phyloP scores from a whole-genome alignment of 2,329 filamentous ascomycete genomes.

The Cadophora gregata region DNA sequence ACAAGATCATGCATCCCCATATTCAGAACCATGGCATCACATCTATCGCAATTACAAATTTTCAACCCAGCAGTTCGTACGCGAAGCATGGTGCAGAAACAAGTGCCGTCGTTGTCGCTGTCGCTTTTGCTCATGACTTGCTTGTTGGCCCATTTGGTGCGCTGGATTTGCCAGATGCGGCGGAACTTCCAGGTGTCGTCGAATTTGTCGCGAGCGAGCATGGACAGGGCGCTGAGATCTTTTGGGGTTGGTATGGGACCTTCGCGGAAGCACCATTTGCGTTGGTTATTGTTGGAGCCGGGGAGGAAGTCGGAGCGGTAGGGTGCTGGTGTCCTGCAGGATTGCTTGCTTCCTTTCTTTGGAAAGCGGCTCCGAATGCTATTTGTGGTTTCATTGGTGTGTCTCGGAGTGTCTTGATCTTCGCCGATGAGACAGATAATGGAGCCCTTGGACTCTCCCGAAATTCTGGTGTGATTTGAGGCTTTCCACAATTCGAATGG shows the following conservation, averaged over 20 bases:
- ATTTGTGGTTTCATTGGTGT: too few species aligned
- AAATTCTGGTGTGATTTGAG: background rate
- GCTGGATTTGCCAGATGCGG: background rate
- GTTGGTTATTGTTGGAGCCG: background rate
- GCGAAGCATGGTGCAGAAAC: background rate
- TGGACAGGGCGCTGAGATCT: background rate
- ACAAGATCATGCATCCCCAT: background rate
- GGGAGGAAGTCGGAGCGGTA: background rate
- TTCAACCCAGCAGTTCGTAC: background rate
- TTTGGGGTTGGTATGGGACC: background rate
- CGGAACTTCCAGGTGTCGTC: background rate
- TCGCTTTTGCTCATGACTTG: background rate
- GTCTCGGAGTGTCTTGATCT: too few species aligned
- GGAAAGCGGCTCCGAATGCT: background rate
- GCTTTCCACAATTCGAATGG: background rate
- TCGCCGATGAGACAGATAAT: background rate
- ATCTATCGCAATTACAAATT: conserved; percentile 1
- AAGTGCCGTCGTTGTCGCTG: background rate
- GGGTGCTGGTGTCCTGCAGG: background rate
- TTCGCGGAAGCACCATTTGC: conserved; percentile 6
- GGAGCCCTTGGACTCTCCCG: background rate
- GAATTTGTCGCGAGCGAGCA: background rate
- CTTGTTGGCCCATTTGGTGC: conserved; percentile 6
- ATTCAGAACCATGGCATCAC: background rate
- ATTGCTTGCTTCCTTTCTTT: background rate